These are phyloP conservation scores for Pleurotus salmoneostramineus DNA, from an alignment of 768 basidiomycete species.

Conservation along the genomic window DNA sequence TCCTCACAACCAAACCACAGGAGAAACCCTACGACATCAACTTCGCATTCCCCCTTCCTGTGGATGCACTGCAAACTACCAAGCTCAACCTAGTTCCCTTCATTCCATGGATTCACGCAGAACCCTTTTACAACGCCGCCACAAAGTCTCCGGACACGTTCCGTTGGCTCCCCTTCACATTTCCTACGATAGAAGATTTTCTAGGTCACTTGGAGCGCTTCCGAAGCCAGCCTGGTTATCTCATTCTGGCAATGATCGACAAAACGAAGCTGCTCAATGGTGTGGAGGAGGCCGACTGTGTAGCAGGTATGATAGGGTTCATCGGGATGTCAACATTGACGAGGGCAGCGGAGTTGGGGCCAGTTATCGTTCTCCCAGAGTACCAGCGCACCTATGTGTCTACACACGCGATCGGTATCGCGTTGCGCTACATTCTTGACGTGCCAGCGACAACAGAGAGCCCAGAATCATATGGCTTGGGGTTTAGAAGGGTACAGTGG, in stretches of 20 bases:
- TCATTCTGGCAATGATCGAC: conserved; percentile 46
- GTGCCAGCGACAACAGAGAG: conserved; percentile 11
- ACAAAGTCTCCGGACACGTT: conserved; percentile 29
- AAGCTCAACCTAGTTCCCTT: conserved; percentile 42
- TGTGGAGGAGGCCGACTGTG: conserved; percentile 15
- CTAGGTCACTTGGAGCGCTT: conserved; percentile 20
- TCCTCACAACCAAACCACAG: background rate
- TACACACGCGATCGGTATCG: conserved; percentile 28
- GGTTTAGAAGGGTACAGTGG: conserved; percentile 47
- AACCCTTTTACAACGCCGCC: conserved; percentile 18
- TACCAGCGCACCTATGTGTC: conserved; percentile 40
- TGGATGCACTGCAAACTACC: conserved; percentile 28
- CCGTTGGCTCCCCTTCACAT: conserved; percentile 30
- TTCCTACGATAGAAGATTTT: conserved; percentile 23
- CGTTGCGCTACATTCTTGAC: conserved; percentile 28
- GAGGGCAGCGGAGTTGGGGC: conserved; percentile 28
- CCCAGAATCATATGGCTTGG: conserved; percentile 27
- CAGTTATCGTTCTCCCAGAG: conserved; percentile 31
- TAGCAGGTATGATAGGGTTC: conserved; percentile 52
- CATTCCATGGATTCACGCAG: conserved; percentile 28
- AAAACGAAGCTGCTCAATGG: conserved; percentile 27
- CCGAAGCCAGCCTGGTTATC: conserved; percentile 17
- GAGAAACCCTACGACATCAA: conserved; percentile 30
- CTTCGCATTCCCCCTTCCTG: conserved; percentile 35
- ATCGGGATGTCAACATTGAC: background rate